Evolutionary conservation across 495 filamentous ascomycete genomes (phyloP), one percentile per base, ranked within the genome.

Genomic region (Tuber melanosporum): DNA sequence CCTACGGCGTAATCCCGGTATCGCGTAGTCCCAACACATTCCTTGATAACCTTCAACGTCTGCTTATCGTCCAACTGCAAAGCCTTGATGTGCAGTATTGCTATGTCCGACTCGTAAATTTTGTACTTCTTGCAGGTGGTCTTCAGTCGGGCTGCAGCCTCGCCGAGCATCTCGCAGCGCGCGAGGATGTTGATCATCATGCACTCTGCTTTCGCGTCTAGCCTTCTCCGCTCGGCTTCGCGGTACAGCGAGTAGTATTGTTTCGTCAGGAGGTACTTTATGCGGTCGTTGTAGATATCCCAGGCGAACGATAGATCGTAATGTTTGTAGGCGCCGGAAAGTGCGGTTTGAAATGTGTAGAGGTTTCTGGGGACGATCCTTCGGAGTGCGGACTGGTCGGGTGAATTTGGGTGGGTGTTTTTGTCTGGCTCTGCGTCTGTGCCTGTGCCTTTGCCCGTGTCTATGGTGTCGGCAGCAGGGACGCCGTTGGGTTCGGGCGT

Each of bases 181-280:
- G 82, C 82, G 5, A 83, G 74, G 45, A 74, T 75, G 75, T 82
- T 70, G 22, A 83, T 77, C 57, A 83, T 75, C 15, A 46, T 42
- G 42, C 75, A 15, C 71, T 83, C 82, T 45, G 78, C 77, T 32
- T 72, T 15, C n/a, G 78, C 75, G 41, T 83, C 82, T 8, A 80
- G 70, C 36, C 74, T 78, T 20, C 74, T 70, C 20, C 78, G 81
- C 47, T 75, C 80, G 57, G 26, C 3, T 22, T 76, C 79, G 19
- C 44, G 74, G 44, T 73, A 73, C 41, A 70, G 62, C 1, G 39
- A 26, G 46, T 66, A 72, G 73, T 81, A 83, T 17, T 77, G 66
- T 49, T 73, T 71, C 46, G 82, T 83, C 17, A 45, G 74, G 42
- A 74, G 73, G 32, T 75, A 83, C 17, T 71, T 41, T 3, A 76